These are phyloP conservation scores for Paramecium pentaurelia DNA, from an alignment of 73 alveolate genomes.

Conservation along the genomic window DNA sequence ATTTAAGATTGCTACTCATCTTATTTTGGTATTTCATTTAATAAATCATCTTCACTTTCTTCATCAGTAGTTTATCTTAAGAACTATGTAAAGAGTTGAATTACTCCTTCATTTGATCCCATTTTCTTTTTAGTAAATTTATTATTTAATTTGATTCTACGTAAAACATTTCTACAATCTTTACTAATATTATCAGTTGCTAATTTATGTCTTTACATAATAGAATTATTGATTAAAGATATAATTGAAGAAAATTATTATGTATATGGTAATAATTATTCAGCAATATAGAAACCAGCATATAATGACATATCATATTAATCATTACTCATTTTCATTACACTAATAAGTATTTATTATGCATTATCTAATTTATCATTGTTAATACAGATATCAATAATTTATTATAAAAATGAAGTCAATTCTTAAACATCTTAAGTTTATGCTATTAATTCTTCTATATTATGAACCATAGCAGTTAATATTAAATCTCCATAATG, in stretches of 20 bases:
- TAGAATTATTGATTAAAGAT: neutral
- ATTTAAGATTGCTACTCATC: neutral
- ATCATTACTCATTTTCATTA: constrained; percentile 6
- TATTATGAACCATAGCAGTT: neutral
- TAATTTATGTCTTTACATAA: neutral
- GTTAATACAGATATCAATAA: neutral
- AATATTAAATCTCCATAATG: constrained; percentile 27
- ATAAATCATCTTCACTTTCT: constrained; percentile 1
- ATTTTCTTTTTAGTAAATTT: constrained; percentile 30
- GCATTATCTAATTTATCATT: constrained; percentile 49
- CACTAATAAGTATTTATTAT: neutral
- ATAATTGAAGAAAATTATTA: neutral
- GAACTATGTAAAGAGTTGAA: neutral
- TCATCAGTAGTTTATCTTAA: neutral
- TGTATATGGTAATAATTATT: constrained; percentile 20
- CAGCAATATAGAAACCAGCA: constrained; percentile 21
- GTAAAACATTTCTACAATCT: neutral
- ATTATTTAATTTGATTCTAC: neutral
- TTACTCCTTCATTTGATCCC: constrained; percentile 17
- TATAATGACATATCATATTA: neutral
- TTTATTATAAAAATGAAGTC: neutral
- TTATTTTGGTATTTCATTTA: neutral
- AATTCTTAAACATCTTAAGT: neutral
- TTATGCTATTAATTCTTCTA: neutral
- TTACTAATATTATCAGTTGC: neutral